Evolutionary conservation across 1,284 basidiomycete species (phyloP).

Genomic region (Cryptococcus jaspeensis): DNA sequence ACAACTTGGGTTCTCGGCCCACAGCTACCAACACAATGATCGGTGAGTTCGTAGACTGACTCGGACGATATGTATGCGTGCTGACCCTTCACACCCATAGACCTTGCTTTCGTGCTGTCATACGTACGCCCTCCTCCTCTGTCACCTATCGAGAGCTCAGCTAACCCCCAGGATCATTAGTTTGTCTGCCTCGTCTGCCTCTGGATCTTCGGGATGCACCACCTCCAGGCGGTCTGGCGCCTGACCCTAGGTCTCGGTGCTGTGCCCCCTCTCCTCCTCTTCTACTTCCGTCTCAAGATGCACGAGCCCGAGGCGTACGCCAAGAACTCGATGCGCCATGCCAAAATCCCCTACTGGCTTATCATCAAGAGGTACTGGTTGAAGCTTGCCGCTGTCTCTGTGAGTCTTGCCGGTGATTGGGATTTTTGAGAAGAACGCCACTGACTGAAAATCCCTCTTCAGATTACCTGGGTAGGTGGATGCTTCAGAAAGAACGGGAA

Average conservation of each 20-base stretch:
- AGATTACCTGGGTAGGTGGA: too few relatives aligned
- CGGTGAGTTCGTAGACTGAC: conserved; percentile 55
- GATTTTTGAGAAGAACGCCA: neutral
- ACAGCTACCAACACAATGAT: conserved; percentile 71
- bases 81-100: neutral
- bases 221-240: conserved; percentile 83
- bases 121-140: conserved; percentile 36
- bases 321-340: conserved; percentile 63
- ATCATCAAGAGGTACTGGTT: conserved; percentile 71
- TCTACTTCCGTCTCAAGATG: conserved; percentile 85
- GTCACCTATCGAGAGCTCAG: neutral
- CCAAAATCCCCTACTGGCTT: conserved; percentile 62
- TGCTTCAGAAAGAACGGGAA: too few relatives aligned
- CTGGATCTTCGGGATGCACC: conserved; percentile 81
- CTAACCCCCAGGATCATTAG: neutral
- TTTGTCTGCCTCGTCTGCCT: conserved; percentile 77
- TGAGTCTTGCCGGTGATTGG: neutral
- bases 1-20: neutral
- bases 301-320: conserved; percentile 54
- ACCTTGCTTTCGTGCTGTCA: conserved; percentile 71
- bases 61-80: too few relatives aligned
- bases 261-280: conserved; percentile 71
- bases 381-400: conserved; percentile 30
- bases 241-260: conserved; percentile 83
- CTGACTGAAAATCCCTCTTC: too few relatives aligned